phyloP scores from a whole-genome alignment of 306 rosid genomes.

The Trichosanthes cucumerina region DNA sequence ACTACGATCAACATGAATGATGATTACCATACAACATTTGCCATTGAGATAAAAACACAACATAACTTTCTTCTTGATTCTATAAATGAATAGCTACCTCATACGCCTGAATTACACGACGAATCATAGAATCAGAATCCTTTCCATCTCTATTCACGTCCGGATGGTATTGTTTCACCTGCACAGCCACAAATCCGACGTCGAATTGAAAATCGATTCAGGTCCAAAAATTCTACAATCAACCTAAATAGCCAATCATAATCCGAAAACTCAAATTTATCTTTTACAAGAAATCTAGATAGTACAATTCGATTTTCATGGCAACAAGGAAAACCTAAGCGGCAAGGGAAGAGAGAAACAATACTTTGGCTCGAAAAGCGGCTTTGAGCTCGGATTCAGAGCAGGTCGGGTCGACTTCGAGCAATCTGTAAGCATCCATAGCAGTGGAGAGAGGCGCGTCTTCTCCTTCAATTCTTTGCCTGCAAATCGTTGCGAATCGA shows the following conservation, averaged over 20 bases:
- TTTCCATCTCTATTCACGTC: conserved; percentile 43
- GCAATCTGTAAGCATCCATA: conserved; percentile 47
- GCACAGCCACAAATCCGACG: neutral
- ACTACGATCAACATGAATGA: neutral
- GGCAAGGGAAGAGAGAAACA: neutral
- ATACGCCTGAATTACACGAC: conserved; percentile 78
- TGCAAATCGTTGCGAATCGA: conserved; percentile 22
- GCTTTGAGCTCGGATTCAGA: conserved; percentile 56
- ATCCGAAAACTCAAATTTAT: neutral
- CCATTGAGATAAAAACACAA: neutral
- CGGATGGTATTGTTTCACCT: conserved; percentile 95
- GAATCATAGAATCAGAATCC: conserved; percentile 59
- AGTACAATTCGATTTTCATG: neutral
- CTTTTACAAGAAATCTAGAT: neutral
- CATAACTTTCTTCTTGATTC: neutral
- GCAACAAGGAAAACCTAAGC: neutral
- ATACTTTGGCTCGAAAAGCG: conserved; percentile 80
- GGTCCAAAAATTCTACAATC: neutral
- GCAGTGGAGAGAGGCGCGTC: conserved; percentile 30
- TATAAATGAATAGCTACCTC: conserved; percentile 27
- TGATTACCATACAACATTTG: neutral
- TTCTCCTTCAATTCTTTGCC: conserved; percentile 19
- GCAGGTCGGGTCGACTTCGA: conserved; percentile 56
- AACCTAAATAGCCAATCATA: neutral
- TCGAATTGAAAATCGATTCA: neutral